These are phyloP conservation scores for Saccharum officinarum DNA, from an alignment of 176 grass and related monocot species.

Conservation along the genomic window DNA sequence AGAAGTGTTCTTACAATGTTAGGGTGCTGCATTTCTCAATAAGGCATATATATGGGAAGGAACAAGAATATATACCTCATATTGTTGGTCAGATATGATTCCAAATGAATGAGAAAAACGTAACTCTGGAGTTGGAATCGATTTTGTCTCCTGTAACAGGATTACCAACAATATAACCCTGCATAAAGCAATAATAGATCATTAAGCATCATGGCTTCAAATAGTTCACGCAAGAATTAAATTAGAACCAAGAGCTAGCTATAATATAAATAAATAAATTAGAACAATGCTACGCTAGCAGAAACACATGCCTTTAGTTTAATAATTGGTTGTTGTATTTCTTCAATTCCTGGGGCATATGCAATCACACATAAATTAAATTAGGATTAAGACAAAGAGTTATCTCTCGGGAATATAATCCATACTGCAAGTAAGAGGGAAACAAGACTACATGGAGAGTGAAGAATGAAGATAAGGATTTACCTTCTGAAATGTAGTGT, in stretches of 20 bases:
- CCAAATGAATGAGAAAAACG: not conserved
- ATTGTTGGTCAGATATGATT: not conserved
- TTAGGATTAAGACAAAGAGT: not conserved
- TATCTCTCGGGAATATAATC: not conserved
- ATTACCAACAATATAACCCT: slow-evolving; percentile 1
- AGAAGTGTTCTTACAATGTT: too few relatives aligned
- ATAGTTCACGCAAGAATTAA: too few relatives aligned
- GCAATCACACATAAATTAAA: not conserved
- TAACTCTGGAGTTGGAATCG: not conserved
- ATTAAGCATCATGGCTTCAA: too few relatives aligned
- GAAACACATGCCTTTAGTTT: not conserved
- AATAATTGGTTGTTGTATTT: not conserved
- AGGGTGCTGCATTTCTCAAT: too few relatives aligned
- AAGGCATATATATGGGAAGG: not conserved
- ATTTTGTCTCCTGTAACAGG: not conserved
- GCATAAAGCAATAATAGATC: not conserved
- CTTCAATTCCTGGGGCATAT: not conserved
- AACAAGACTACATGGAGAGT: not conserved
- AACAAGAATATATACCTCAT: not conserved
- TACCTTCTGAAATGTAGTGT: slow-evolving; percentile 55
- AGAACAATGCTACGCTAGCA: too few relatives aligned
- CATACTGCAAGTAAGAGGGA: not conserved
- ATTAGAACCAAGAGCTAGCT: too few relatives aligned
- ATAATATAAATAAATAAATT: too few relatives aligned
- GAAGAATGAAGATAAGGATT: not conserved